phyloP scores from a whole-genome alignment of 306 rosid genomes.

The Gynostemma pentaphyllum region DNA sequence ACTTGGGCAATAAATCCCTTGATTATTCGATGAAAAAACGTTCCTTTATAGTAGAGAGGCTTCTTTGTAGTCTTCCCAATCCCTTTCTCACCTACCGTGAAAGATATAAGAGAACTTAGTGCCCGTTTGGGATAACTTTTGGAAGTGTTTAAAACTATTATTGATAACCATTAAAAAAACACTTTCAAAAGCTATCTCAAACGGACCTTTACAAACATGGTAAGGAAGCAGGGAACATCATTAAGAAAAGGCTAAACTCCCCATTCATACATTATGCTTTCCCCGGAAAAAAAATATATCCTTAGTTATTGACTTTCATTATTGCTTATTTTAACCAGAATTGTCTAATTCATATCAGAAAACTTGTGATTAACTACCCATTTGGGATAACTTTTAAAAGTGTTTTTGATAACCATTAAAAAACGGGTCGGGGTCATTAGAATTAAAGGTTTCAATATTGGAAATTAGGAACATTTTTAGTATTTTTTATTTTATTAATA shows the following conservation, averaged over 20 bases:
- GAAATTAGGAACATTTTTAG: background rate
- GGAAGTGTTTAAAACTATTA: no score
- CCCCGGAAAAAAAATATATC: background rate
- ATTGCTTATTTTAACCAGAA: background rate
- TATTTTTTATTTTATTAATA: background rate
- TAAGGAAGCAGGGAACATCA: background rate
- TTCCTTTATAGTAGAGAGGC: slow-evolving; percentile 80
- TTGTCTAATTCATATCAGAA: background rate
- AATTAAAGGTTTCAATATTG: no score
- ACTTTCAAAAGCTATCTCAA: no score
- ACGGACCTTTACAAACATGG: background rate
- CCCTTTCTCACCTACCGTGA: slow-evolving; percentile 74
- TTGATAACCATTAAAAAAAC: no score
- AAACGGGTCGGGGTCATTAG: no score
- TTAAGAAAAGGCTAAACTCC: background rate
- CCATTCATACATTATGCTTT: background rate
- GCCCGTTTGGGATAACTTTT: no score
- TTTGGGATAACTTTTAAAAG: no score
- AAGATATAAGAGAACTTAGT: slow-evolving; percentile 7
- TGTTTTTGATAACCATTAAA: no score
- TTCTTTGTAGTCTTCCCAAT: slow-evolving; percentile 69
- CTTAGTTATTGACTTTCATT: background rate
- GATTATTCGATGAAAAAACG: slow-evolving; percentile 75
- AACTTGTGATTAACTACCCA: background rate
- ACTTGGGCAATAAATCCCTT: slow-evolving; percentile 98